A percentile compares a stretch with the other conserved stretches of the same genome.
phyloP scores from a whole-genome alignment of 140 eudicot species.

The Bidens hawaiensis region DNA sequence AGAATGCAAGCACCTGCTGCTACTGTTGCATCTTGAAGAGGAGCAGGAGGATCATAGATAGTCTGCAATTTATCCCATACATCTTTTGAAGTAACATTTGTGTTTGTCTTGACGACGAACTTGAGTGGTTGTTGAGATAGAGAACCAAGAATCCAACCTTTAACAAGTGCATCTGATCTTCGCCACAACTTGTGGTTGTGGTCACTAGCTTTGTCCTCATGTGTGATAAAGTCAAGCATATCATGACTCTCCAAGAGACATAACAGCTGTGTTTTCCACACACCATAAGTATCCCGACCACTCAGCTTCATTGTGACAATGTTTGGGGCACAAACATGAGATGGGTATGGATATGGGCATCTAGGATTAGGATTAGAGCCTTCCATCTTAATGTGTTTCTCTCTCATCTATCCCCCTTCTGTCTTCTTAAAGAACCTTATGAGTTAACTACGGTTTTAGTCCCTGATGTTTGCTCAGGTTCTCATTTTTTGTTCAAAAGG shows the following conservation, averaged over 20 bases:
- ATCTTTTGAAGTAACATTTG: neutral
- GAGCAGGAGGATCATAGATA: neutral
- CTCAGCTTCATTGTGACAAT: conserved; percentile 17
- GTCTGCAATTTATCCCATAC: neutral
- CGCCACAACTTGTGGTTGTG: neutral
- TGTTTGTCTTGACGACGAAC: neutral
- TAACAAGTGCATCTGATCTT: conserved; percentile 18
- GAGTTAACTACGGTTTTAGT: too few relatives aligned
- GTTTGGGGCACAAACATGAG: conserved; percentile 20
- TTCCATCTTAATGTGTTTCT: neutral
- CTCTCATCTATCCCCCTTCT: too few relatives aligned
- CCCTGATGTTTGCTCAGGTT: too few relatives aligned
- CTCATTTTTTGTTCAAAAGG: too few relatives aligned
- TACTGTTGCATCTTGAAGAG: too few relatives aligned
- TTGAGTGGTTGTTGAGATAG: conserved; percentile 9
- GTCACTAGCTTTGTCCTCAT: neutral
- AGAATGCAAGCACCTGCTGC: neutral
- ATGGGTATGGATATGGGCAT: neutral
- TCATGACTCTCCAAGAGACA: conserved; percentile 17
- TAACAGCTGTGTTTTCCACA: conserved; percentile 14
- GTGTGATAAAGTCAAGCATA: conserved; percentile 6
- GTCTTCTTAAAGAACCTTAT: too few relatives aligned
- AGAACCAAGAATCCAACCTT: conserved; percentile 26
- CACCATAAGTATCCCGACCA: neutral
- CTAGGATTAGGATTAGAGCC: neutral